phyloP scores from a whole-genome alignment of 805 yeast genomes.

The Saccharomyces eubayanus region DNA sequence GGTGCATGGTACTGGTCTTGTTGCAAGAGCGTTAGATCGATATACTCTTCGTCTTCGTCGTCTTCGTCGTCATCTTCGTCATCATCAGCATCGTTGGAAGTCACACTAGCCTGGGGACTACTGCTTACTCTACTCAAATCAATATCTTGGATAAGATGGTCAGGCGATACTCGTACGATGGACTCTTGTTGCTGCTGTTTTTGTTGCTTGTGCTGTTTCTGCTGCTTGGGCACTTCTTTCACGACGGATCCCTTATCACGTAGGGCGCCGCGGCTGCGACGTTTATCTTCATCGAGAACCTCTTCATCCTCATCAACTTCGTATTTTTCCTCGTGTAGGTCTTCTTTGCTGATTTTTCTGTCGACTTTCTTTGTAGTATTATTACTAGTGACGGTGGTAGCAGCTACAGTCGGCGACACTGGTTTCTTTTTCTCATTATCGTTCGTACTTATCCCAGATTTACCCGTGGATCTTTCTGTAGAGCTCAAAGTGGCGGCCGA shows the following conservation, averaged over 20 bases:
- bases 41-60: constrained; percentile 29
- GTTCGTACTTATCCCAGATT: background rate
- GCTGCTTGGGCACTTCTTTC: constrained; percentile 2
- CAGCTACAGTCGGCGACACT: background rate
- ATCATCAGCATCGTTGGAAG: constrained; percentile 8
- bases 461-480: background rate
- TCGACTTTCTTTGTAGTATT: background rate
- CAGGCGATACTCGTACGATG: background rate
- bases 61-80: constrained; percentile 21
- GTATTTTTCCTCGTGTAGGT: background rate
- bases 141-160: background rate
- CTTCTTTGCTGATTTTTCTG: background rate
- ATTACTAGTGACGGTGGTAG: constrained; percentile 1
- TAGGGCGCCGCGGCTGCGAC: constrained; percentile 1
- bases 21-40: constrained; percentile 56
- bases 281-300: constrained; percentile 10
- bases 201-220: constrained; percentile 1
- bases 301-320: constrained; percentile 5
- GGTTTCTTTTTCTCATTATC: constrained; percentile 1
- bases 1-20: constrained; percentile 60
- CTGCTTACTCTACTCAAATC: background rate
- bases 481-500: background rate
- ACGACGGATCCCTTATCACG: constrained; percentile 4
- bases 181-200: constrained; percentile 6
- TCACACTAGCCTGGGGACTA: background rate